phyloP scores from a whole-genome alignment of 768 basidiomycete genomes.

The Epithele typhae region DNA sequence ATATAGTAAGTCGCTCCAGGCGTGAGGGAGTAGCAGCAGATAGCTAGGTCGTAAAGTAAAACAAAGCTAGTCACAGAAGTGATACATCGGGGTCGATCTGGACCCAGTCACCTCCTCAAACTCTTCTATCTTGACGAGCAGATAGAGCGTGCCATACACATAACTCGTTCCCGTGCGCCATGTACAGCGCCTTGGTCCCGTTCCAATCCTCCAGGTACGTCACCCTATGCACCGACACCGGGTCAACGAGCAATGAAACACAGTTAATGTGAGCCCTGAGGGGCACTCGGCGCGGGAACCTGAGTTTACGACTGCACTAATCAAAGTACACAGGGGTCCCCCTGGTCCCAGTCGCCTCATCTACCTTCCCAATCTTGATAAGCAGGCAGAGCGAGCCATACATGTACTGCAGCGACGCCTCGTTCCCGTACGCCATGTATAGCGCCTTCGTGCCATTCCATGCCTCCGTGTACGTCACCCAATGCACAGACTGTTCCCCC shows the following conservation, averaged over 20 bases:
- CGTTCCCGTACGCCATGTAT: slow-evolving; percentile 15
- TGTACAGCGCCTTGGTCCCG: slow-evolving; percentile 6
- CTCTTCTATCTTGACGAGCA: slow-evolving; percentile 8
- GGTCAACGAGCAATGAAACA: too few species aligned
- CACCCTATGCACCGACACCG: slow-evolving; percentile 10
- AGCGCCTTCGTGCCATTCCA: slow-evolving; percentile 5
- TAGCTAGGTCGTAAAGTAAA: too few species aligned
- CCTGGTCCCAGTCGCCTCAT: too few species aligned
- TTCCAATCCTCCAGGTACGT: slow-evolving; percentile 3
- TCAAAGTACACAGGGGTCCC: too few species aligned
- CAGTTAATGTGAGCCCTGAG: too few species aligned
- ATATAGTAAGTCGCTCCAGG: too few species aligned
- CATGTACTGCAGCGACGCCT: slow-evolving; percentile 8
- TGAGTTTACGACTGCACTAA: too few species aligned
- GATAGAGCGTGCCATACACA: slow-evolving; percentile 9
- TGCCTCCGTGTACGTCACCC: slow-evolving; percentile 6
- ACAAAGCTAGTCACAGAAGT: too few species aligned
- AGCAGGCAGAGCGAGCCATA: slow-evolving; percentile 13
- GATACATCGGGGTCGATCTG: too few species aligned
- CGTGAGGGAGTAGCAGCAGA: too few species aligned
- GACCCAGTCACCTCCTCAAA: too few species aligned
- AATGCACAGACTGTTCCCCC: slow-evolving; percentile 3
- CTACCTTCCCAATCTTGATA: slow-evolving; percentile 5
- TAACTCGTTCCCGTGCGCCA: slow-evolving; percentile 16
- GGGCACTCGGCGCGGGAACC: too few species aligned